Percentiles rank a stretch among this genome's conserved stretches.
These are phyloP conservation scores for Colletotrichum liriopes DNA, from an alignment of 2,329 filamentous ascomycete species.

Conservation along the genomic window DNA sequence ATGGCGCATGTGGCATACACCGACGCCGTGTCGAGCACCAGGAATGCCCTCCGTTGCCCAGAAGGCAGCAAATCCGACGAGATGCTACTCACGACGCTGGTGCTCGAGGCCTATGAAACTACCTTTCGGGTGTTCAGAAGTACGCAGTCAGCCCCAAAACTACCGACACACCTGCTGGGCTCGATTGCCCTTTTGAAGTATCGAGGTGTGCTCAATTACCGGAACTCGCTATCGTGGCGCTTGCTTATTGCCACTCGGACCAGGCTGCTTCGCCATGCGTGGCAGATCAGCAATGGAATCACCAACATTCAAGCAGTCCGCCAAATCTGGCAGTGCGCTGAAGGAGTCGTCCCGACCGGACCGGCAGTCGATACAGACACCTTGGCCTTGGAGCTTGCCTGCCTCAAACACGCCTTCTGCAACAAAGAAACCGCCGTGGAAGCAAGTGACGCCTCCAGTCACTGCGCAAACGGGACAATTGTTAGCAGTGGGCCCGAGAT, in stretches of 20 bases:
- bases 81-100: conserved; percentile 5
- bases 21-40: conserved; percentile 1
- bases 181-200: conserved; percentile 6
- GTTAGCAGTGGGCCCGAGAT: no score
- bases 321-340: not conserved
- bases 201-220: conserved; percentile 1
- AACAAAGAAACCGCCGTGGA: no score
- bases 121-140: not conserved
- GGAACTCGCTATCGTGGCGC: conserved; percentile 1
- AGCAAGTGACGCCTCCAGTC: no score
- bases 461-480: no score
- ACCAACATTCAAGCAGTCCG: not conserved
- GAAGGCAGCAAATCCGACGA: conserved; percentile 4
- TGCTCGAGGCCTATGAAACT: conserved; percentile 4
- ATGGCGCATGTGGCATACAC: not conserved
- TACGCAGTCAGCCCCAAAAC: not conserved
- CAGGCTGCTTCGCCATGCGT: conserved; percentile 2
- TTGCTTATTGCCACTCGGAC: conserved; percentile 3
- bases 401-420: not conserved
- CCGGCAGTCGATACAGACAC: conserved; percentile 1
- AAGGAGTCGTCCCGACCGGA: not conserved
- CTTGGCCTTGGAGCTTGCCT: not conserved
- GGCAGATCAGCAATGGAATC: not conserved
- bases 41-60: not conserved
- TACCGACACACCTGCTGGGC: not conserved